phyloP scores from a whole-genome alignment of 768 basidiomycete species.

The Calocera viscosa region DNA sequence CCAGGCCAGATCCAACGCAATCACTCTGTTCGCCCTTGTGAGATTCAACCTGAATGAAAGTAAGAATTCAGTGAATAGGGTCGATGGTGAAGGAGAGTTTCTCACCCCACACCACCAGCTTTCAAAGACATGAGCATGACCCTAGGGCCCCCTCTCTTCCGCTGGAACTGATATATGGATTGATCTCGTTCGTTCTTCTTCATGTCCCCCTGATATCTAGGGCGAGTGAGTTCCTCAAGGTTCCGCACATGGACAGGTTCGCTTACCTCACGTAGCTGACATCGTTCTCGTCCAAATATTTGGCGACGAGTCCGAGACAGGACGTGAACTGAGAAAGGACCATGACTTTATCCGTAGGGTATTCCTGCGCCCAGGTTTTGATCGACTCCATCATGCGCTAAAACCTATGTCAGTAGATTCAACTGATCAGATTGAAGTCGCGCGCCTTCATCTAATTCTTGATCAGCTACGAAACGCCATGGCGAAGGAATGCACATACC shows the following conservation, averaged over 20 bases:
- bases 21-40: slow-evolving; percentile 21
- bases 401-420: neutral
- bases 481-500: slow-evolving; percentile 26
- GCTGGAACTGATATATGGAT: slow-evolving; percentile 18
- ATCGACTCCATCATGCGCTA: slow-evolving; percentile 51
- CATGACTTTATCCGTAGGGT: slow-evolving; percentile 55
- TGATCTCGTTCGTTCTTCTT: slow-evolving; percentile 22
- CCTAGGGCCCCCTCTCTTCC: slow-evolving; percentile 19
- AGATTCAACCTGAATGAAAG: neutral
- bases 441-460: slow-evolving; percentile 17
- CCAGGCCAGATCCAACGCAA: slow-evolving; percentile 26
- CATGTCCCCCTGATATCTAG: slow-evolving; percentile 28
- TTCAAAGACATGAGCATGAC: slow-evolving; percentile 30
- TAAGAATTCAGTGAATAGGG: slow-evolving; percentile 16
- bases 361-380: slow-evolving; percentile 32
- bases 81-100: slow-evolving; percentile 21
- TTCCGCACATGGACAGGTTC: neutral
- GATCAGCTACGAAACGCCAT: neutral
- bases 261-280: slow-evolving; percentile 16
- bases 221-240: neutral
- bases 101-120: slow-evolving; percentile 27
- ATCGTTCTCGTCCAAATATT: slow-evolving; percentile 41
- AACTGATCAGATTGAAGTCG: neutral
- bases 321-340: slow-evolving; percentile 61
- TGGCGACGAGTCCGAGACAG: slow-evolving; percentile 49